Evolutionary conservation across 2,329 filamentous ascomycete species (phyloP), one percentile per base, ranked within the genome.

Genomic region (Akanthomyces lecanii): DNA sequence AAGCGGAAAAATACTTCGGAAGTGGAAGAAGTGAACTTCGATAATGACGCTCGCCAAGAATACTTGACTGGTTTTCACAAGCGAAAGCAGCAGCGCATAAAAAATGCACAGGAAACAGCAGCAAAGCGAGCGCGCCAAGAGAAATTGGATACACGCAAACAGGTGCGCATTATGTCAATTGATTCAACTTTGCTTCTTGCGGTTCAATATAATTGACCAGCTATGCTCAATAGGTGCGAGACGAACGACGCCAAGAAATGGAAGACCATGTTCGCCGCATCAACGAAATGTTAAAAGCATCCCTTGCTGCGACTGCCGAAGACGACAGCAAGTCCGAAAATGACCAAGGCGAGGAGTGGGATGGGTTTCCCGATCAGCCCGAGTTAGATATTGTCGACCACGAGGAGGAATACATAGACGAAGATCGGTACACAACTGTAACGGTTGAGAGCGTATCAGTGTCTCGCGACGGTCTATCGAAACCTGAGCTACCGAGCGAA

Each of bases 61-160:
- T 99, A 91, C 73, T 82, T 99, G 63, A 97, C 92, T 0, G 95
- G 95, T 3, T 99, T 99, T 77, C 93, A 94, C 80, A 99, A 98
- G 82, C 89, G 95, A 75, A 98, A 97, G 76, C 79, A 90, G 60
- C 89, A 92, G 74, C 85, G 95, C 44, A 87, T 88, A 68, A 96
- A 96, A 78, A 82, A 88, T 75, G 94, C 94, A 1, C 90, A 95
- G 72, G 92, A 95, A 68, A 82, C 89, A 69, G 91, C 91, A 4
- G 87, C 85, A 52, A 89, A 91, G 75, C 87, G 84, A 72, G 92
- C 88, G 54, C 86, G 88, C 56, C 85, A 92, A 71, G 93, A 97
- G 74, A 90, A 84, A 72, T 83, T 93, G 63, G 79, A 84, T 63
- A 80, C 89, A 63, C 82, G 94, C 69, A 90, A 88, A 74, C 88